These are phyloP conservation scores for Pulveroboletus sp. DNA, from an alignment of 768 basidiomycete species.

Conservation along the genomic window DNA sequence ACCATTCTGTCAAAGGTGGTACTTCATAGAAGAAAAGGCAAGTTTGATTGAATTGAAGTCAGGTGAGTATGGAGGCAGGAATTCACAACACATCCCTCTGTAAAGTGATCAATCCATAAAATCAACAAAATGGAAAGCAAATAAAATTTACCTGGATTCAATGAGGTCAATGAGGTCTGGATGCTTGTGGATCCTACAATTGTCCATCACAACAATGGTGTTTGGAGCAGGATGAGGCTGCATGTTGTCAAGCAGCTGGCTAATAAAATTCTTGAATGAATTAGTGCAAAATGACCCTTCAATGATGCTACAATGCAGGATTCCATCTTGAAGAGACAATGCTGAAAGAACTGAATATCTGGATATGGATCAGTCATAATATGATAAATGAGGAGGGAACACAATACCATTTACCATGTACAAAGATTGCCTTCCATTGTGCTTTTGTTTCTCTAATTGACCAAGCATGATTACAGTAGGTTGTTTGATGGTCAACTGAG, in stretches of 20 bases:
- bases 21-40: too few species aligned
- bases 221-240: constrained; percentile 33
- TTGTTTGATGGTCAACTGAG: background rate
- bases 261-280: constrained; percentile 32
- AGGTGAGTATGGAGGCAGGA: background rate
- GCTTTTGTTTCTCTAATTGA: background rate
- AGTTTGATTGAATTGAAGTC: too few species aligned
- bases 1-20: too few species aligned
- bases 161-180: constrained; percentile 27
- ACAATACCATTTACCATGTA: background rate
- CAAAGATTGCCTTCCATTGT: background rate
- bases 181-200: constrained; percentile 34
- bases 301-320: background rate
- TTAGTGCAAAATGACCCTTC: constrained; percentile 28
- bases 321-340: background rate
- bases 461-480: background rate
- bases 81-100: background rate
- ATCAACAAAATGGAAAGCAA: background rate
- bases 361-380: background rate
- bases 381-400: background rate
- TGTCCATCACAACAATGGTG: constrained; percentile 40
- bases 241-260: constrained; percentile 35
- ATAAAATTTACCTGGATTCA: constrained; percentile 23
- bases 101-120: background rate
- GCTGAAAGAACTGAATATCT: background rate